Base-by-base conservation (phyloP, 2,329 filamentous ascomycete species). In the Alternaria novae-zelandiae region DNA sequence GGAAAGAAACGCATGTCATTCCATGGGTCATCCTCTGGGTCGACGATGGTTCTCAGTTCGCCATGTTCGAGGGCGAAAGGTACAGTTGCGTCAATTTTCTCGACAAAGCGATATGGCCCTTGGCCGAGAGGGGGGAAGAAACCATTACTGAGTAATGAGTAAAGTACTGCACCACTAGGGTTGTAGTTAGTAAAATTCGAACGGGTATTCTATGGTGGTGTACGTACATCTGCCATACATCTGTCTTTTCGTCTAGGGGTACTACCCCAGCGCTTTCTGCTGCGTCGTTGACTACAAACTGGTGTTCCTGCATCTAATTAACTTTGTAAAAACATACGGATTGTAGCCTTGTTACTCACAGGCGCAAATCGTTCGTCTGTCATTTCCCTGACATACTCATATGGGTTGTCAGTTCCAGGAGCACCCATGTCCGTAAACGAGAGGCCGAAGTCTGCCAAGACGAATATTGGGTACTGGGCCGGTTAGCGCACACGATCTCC, bases 201-300 rank as follows among this genome's bases (percentile, higher is more conserved):
- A 36, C 32, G 15, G 32, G 7, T 36, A 36, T 36, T 36, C 32
- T n/a, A 36, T n/a, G 15, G 32, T 36, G 15, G 32, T n/a, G 13
- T 32, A 43, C 21, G 15, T 36, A 47, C 43, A 61, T 50, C 9
- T 41, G 28, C 58, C 51, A 55, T 9, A 61, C 51, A 61, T 61
- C 58, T 26, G 58, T 50, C 28, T 46, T 55, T 28, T 28, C 26
- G 12, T 53, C 25, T 17, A 60, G 20, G 30, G 20, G 36, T 25
- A 46, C 21, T 21, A 41, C 41, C 13, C 12, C 23, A 12, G 6
- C 44, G 28, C 36, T 36, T 20, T 20, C 26, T 32, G 44, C 25
- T 32, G 32, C 26, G 25, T 17, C 54, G n/a, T 15, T 8, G 11
- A 53, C 32, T 12, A 32, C n/a, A 21, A 13, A 20, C 13, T 57